phyloP scores from a whole-genome alignment of 2,329 filamentous ascomycete genomes.

The Davidsoniella virescens region DNA sequence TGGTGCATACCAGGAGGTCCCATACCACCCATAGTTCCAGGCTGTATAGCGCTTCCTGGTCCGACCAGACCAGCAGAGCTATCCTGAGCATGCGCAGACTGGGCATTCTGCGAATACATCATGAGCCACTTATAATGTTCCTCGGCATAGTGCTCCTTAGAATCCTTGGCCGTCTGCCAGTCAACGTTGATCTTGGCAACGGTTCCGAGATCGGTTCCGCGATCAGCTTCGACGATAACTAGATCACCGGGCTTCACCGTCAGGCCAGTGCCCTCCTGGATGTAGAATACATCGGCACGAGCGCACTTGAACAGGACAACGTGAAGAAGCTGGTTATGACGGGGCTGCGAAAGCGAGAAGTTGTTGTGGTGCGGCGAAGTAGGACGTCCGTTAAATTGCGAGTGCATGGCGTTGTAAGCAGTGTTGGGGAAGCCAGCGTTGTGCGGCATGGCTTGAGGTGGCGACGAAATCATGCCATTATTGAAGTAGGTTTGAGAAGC shows the following conservation, averaged over 20 bases:
- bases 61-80: conserved; percentile 36
- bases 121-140: conserved; percentile 98
- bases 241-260: conserved; percentile 82
- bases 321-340: conserved; percentile 57
- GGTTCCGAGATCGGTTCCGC: conserved; percentile 86
- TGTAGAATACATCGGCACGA: conserved; percentile 89
- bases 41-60: conserved; percentile 1
- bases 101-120: conserved; percentile 84
- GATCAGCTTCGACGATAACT: conserved; percentile 94
- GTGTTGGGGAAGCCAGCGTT: conserved; percentile 17
- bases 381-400: conserved; percentile 18
- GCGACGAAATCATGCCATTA: conserved; percentile 5
- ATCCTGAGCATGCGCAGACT: conserved; percentile 37
- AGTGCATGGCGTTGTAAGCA: conserved; percentile 8
- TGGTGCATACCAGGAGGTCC: conserved; percentile 58
- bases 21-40: conserved; percentile 59
- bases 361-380: conserved; percentile 45
- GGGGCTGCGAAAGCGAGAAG: conserved; percentile 44
- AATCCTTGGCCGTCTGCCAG: conserved; percentile 70
- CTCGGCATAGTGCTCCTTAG: conserved; percentile 82
- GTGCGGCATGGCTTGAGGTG: conserved; percentile 7
- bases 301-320: conserved; percentile 96
- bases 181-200: conserved; percentile 79
- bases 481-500: conserved; percentile 8
- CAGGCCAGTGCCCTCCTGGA: conserved; percentile 86